phyloP scores from a whole-genome alignment of 2,329 filamentous ascomycete species.

The Volutella citrinella region DNA sequence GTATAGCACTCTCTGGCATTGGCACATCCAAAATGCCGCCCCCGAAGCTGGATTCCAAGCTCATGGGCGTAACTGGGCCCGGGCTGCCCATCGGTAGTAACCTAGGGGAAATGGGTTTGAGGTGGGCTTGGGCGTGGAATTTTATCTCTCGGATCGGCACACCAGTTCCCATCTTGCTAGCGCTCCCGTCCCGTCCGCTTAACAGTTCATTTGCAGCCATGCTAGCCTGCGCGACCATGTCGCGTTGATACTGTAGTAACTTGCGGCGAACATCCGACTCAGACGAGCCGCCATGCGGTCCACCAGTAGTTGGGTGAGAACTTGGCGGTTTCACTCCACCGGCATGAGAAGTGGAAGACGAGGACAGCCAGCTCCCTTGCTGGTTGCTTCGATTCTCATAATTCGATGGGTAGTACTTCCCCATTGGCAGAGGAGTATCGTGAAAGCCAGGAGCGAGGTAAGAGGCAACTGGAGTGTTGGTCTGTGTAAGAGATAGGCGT shows the following conservation, averaged over 20 bases:
- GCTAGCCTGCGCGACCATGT: constrained; percentile 58
- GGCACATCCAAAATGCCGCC: no score
- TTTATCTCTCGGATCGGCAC: constrained; percentile 36
- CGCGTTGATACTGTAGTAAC: constrained; percentile 57
- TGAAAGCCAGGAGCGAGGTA: constrained; percentile 50
- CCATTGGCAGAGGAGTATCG: constrained; percentile 49
- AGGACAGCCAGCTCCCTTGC: constrained; percentile 18
- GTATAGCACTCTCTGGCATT: no score
- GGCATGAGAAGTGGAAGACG: constrained; percentile 23
- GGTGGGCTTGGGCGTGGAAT: constrained; percentile 34
- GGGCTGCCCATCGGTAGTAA: constrained; percentile 55
- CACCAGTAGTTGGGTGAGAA: constrained; percentile 14
- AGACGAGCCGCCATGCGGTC: constrained; percentile 10
- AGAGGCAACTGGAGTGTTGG: constrained; percentile 46
- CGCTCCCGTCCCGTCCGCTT: constrained; percentile 23
- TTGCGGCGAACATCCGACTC: constrained; percentile 47
- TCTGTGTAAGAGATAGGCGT: constrained; percentile 15
- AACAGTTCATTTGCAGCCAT: constrained; percentile 48
- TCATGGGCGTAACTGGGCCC: constrained; percentile 61
- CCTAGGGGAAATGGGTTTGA: constrained; percentile 48
- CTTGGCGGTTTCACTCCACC: constrained; percentile 32
- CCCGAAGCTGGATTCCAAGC: constrained; percentile 49
- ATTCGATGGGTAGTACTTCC: constrained; percentile 63
- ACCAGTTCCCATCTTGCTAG: constrained; percentile 22
- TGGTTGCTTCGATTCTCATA: constrained; percentile 44